Evolutionary conservation across 352 stramenopile species (phyloP), one percentile per base, ranked within the genome.

Genomic region (Phytophthora ohioensis): DNA sequence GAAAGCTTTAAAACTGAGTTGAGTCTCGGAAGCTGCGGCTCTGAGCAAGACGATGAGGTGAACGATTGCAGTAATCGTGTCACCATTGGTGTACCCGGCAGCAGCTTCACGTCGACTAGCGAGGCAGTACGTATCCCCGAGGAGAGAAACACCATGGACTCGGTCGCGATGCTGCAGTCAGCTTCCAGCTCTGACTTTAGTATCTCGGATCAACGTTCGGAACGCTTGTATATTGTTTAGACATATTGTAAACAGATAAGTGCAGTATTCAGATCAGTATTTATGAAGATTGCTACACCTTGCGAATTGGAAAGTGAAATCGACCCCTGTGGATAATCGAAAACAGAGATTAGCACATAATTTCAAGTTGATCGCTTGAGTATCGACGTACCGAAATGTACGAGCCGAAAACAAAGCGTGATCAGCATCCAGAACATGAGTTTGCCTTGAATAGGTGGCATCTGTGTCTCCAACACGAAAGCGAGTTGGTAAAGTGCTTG

Each of bases 361-460:
- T 32, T 12, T 17, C 5, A 34, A 38, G 34, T 31, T 15, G 12
- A 34, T 21, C 27, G 12, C 21, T 32, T 1, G 3, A 13, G 8
- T 46, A 46, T 46, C 30, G 8, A 58, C 67, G 9, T 59, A 75
- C 61, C 67, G 34, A 70, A 75, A 27, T 75, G 61, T 27, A 66
- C 39, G 46, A 75, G 46, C 4, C 58, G 45, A 32, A 67, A 67
- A 38, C 66, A 58, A 2, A 57, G 34, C 11, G 51, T 47, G n/a
- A 71, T 42, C 6, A 73, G 11, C 34, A 72, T 62, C 68, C 73
- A 80, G 9, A 70, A 57, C 34, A 80, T 38, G 1, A 80, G 43
- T 52, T 71, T 75, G 30, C 64, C 63, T n/a, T 72, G 70, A 38
- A 81, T 66, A 1, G 53, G 39, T 6, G 57, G 34, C 36, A 58